These are phyloP conservation scores for Rhodotorula mucilaginosa DNA, from an alignment of 1,284 basidiomycete genomes.

Conservation along the genomic window DNA sequence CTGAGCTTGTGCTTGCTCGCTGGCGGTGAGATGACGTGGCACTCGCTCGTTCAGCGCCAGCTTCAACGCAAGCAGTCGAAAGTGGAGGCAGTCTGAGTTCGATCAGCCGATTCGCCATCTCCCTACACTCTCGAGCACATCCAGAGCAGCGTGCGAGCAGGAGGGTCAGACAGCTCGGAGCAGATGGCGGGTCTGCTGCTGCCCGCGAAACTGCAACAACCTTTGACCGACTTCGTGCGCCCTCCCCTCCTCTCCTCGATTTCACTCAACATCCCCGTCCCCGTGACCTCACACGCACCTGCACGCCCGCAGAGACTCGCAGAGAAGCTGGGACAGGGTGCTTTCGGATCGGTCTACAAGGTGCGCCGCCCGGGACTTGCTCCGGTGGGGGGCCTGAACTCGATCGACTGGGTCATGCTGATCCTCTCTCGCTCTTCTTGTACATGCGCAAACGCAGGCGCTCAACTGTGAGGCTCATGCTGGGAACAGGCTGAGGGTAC, in stretches of 20 bases:
- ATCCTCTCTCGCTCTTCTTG: neutral
- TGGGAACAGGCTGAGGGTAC: too few relatives aligned
- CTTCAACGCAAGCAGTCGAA: too few relatives aligned
- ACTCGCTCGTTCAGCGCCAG: too few relatives aligned
- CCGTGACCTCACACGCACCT: neutral
- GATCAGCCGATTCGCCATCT: too few relatives aligned
- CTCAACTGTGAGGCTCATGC: constrained; percentile 66
- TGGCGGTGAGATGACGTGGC: neutral
- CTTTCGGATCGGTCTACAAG: constrained; percentile 43
- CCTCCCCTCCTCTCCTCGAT: neutral
- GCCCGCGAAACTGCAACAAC: neutral
- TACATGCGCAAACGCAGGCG: constrained; percentile 52
- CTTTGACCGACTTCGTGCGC: constrained; percentile 40
- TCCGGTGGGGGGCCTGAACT: neutral
- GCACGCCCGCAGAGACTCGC: constrained; percentile 36
- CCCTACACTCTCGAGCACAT: too few relatives aligned
- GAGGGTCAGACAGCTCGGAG: too few relatives aligned
- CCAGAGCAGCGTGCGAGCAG: too few relatives aligned
- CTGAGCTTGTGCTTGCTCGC: neutral
- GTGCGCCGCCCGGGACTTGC: constrained; percentile 1
- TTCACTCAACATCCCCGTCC: neutral
- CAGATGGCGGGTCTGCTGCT: too few relatives aligned
- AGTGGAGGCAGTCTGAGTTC: too few relatives aligned
- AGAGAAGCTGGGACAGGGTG: constrained; percentile 42
- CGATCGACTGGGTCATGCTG: neutral